Evolutionary conservation across 768 basidiomycete species (phyloP), one percentile per base, ranked within the genome.

Genomic region (Mrakia frigida): DNA sequence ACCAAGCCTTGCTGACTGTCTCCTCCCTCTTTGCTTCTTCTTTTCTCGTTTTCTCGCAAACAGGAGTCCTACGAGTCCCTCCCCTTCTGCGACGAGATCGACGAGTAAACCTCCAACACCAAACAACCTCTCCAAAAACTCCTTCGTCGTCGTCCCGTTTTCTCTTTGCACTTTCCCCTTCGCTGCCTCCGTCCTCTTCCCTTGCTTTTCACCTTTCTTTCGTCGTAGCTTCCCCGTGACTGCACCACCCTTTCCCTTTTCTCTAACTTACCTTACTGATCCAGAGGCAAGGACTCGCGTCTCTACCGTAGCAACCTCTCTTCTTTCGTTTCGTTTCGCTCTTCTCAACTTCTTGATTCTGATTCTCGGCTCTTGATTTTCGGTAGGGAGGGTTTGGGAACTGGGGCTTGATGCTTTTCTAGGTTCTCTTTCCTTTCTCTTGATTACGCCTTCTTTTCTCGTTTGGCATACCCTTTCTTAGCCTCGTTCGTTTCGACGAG

Each of bases 61-160:
- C 46, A 56, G 31, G 50, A 53, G 18, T 50, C 70, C 3, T 76
- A 76, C 70, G 75, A 76, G 60, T 59, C 70, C 35, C 75, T 76
- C 31, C 70, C 70, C 23, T 76, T 70, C 69, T 76, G 75, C 60
- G 74, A 75, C 53, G 75, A 76, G 50, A 63, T 65, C 28, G 60
- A 52, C 28, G 60, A 35, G 33, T 65, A 72, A 53, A 70, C n/a
- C 52, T 13, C 41, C 52, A n/a, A 53, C 28, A 56, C 3, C 73
- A n/a, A 14, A 18, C 23, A 37, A n/a, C 28, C 56, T 28, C 16
- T 39, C 16, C 50, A 28, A 14, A 50, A 52, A 31, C 33, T 67
- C 46, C 31, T 37, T 53, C 25, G 46, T 69, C 63, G 35, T 61
- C 39, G 6, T 41, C 35, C 14, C 50, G 21, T 23, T 74, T 53